Base-by-base conservation (phyloP, 225 moss, liverwort and hornwort genomes). In the Physcomitrellopsis africana region DNA sequence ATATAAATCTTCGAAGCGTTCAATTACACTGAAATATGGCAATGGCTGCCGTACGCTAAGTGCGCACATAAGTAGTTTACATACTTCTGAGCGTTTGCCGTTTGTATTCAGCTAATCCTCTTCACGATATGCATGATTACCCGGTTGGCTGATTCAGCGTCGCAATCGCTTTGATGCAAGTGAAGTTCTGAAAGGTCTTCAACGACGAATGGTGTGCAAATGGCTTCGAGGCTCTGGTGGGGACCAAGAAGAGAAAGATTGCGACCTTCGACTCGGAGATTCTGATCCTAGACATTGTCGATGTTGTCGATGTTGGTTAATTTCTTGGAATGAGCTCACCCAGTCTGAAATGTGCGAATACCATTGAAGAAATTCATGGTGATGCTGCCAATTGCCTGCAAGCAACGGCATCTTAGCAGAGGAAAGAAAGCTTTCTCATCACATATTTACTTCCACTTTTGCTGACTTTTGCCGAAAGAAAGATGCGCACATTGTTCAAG, bases 181-280 rank as follows among this genome's bases (percentile, higher is more conserved):
- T 89, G 73, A 89, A 84, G 76, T 87, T 90, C 51, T 87, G 90
- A 72, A 87, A 86, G 4, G 64, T 90, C 32, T 87, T 90, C 72
- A 78, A 90, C 27, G 89, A 90, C 52, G 89, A 90, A 11, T 77
- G 87, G 59, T 86, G 86, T 45, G 87, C 90, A 42, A 87, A 90
- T 55, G 54, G 87, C 20, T 90, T 90, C 15, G 87, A 90, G 75
- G 87, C 90, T 9, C 82, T 87, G 42, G 85, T 90, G n/a, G 90
- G 90, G 9, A 90, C 87, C 51, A 90, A 83, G 83, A 90, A 87
- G 77, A 83, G 85, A 61, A 90, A 90, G 68, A 76, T 90, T 27
- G 32, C 87, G 10, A 85, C 75, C 23, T 90, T 90, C 16, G 78
- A 87, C 44, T 82, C 80, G 43, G 90, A 90, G 76, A 78, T 90